These are phyloP conservation scores for Castanea crenata DNA, from an alignment of 306 rosid genomes.

Conservation along the genomic window DNA sequence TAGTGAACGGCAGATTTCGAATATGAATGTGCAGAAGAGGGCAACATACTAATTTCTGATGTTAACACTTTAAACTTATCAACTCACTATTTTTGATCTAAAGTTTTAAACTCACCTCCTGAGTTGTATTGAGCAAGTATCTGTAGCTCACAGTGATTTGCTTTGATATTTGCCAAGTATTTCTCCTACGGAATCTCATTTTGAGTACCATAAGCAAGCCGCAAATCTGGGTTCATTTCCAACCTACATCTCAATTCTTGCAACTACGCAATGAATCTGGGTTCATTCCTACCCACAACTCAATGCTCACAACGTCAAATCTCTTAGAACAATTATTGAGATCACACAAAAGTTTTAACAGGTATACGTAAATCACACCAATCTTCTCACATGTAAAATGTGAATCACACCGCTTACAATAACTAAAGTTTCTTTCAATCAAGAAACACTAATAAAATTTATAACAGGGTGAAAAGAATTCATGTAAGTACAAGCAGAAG, in stretches of 20 bases:
- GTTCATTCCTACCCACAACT: background rate
- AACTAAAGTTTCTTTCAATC: background rate
- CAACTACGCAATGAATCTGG: background rate
- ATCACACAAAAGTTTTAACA: background rate
- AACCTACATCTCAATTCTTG: background rate
- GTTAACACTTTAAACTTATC: too few species aligned
- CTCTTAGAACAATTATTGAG: background rate
- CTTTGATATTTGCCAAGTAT: too few species aligned
- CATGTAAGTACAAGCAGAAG: constrained; percentile 24
- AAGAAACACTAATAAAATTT: background rate
- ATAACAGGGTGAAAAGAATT: constrained; percentile 6
- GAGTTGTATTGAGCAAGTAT: too few species aligned
- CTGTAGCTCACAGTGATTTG: too few species aligned
- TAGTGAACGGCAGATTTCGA: too few species aligned
- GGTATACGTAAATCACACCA: background rate
- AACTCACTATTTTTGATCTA: too few species aligned
- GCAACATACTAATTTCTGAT: too few species aligned
- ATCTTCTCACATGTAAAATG: background rate
- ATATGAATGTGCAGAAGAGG: too few species aligned
- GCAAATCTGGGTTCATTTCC: background rate
- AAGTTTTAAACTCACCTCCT: too few species aligned
- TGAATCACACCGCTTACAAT: background rate
- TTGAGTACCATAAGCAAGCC: background rate
- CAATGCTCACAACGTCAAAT: background rate
- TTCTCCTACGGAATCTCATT: background rate